Evolutionary conservation across 768 basidiomycete species (phyloP), one percentile per base, ranked within the genome.

Genomic region (Kockovaella imperatae): DNA sequence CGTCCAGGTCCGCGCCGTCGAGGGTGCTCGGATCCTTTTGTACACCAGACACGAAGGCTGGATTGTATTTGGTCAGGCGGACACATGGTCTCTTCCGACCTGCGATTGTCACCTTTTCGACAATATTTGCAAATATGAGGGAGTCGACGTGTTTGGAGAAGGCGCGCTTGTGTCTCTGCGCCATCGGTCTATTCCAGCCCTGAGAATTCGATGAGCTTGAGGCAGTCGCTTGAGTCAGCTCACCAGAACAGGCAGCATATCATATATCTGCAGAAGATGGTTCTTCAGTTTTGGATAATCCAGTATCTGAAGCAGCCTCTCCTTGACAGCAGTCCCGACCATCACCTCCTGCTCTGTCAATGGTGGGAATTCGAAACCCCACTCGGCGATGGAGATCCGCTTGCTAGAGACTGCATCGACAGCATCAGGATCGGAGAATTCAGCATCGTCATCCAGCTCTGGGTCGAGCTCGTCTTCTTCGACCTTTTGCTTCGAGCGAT

Each of bases 221-320:
- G 10, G 29, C 15, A 5, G 15, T 25, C 11, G 17, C 34, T 15
- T 20, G 29, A 23, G 14, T 11, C 18, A 3, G 52, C 64, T 52
- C 38, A 66, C 64, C 15, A 63, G 24, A 10, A 60, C 28, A 4
- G 36, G 29, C 3, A 63, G 45, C 5, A 67, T 46, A 28, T 57
- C 47, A 17, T 46, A 53, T 2, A 29, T 40, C 18, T 42, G 45
- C 14, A 67, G 47, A 1, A 63, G 45, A 42, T 67, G 61, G 35
- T 63, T 67, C 30, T 59, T 46, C 47, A 67, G 35, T 15, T 35
- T 39, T 6, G 62, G 59, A 43, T 60, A 56, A 30, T 67, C 64
- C 6, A 67, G 53, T 18, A 67, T 35, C 25, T 49, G 47, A n/a
- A 61, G 24, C 31, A 67, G 42, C 11, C 64, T 35, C 23, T 61